phyloP scores from a whole-genome alignment of 305 asterid species.

The Fraxinus xanthoxyloides region DNA sequence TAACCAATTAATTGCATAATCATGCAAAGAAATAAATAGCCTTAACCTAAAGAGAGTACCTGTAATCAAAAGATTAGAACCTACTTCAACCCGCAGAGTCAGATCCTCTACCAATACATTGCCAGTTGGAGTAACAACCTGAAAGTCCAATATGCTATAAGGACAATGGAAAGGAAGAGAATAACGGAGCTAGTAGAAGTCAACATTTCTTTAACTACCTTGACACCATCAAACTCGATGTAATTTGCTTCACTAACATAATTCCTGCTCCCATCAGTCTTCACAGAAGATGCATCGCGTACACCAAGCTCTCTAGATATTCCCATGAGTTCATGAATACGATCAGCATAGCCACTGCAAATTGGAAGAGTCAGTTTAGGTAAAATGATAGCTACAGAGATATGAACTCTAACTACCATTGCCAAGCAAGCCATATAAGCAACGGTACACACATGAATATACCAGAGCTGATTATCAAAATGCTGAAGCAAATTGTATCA shows the following conservation, averaged over 20 bases:
- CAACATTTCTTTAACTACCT: conserved; percentile 48
- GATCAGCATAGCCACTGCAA: conserved; percentile 98
- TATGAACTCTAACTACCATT: conserved; percentile 4
- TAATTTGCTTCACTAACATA: conserved; percentile 93
- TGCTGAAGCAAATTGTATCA: background rate
- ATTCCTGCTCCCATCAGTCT: conserved; percentile 74
- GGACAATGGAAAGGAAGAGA: conserved; percentile 19
- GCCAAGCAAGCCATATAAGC: conserved; percentile 17
- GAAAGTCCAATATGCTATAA: conserved; percentile 30
- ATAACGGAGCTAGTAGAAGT: conserved; percentile 20
- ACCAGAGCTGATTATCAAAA: conserved; percentile 14
- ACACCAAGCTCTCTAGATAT: conserved; percentile 78
- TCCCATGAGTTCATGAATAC: conserved; percentile 93
- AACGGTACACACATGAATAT: background rate
- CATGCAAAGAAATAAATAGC: conserved; percentile 13
- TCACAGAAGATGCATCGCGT: conserved; percentile 66
- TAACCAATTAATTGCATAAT: background rate
- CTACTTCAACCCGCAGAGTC: conserved; percentile 87
- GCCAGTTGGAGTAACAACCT: conserved; percentile 98
- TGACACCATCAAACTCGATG: conserved; percentile 87
- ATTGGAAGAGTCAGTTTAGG: conserved; percentile 26
- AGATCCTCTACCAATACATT: conserved; percentile 92
- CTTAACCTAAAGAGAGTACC: conserved; percentile 42
- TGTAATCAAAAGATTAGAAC: conserved; percentile 95
- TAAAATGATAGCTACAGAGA: conserved; percentile 14